Evolutionary conservation across 2,329 filamentous ascomycete species (phyloP).

Genomic region (Colletotrichum scovillei): DNA sequence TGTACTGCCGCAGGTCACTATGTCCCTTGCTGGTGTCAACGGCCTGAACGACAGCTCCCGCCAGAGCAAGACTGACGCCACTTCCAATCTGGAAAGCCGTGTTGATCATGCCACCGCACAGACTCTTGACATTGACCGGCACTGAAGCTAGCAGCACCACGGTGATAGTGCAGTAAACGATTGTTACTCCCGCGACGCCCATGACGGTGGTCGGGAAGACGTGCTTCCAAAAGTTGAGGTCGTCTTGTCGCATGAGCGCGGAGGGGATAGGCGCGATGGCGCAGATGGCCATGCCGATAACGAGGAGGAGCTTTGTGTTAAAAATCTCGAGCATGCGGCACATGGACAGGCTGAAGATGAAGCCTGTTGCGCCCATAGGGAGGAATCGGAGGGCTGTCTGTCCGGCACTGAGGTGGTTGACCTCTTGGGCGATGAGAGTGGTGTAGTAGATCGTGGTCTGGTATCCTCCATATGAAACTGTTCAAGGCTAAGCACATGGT

Average conservation of each 20-base stretch:
- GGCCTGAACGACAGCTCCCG: slow-evolving; percentile 24
- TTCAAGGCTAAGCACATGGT: no score
- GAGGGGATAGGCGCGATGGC: slow-evolving; percentile 24
- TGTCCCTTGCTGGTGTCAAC: slow-evolving; percentile 24
- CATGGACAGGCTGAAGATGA: slow-evolving; percentile 30
- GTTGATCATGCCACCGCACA: slow-evolving; percentile 30
- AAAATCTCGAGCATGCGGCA: slow-evolving; percentile 31
- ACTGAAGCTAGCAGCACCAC: slow-evolving; percentile 30
- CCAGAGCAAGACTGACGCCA: slow-evolving; percentile 18
- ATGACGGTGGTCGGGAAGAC: slow-evolving; percentile 28
- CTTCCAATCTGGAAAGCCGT: slow-evolving; percentile 33
- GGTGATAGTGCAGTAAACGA: slow-evolving; percentile 33
- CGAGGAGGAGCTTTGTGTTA: slow-evolving; percentile 25
- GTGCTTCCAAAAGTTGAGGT: slow-evolving; percentile 32
- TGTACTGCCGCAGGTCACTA: slow-evolving; percentile 13
- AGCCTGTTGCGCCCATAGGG: slow-evolving; percentile 25
- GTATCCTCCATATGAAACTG: slow-evolving; percentile 31
- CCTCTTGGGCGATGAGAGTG: slow-evolving; percentile 28
- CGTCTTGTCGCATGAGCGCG: slow-evolving; percentile 19
- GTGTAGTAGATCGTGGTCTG: slow-evolving; percentile 33
- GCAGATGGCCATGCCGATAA: slow-evolving; percentile 19
- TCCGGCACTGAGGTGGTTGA: slow-evolving; percentile 27
- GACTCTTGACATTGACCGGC: slow-evolving; percentile 31
- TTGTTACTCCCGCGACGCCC: slow-evolving; percentile 25
- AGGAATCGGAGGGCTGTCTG: slow-evolving; percentile 29